Conservation (phyloP, 352 stramenopile genomes). For the Globisporangium echinulatum region DNA sequence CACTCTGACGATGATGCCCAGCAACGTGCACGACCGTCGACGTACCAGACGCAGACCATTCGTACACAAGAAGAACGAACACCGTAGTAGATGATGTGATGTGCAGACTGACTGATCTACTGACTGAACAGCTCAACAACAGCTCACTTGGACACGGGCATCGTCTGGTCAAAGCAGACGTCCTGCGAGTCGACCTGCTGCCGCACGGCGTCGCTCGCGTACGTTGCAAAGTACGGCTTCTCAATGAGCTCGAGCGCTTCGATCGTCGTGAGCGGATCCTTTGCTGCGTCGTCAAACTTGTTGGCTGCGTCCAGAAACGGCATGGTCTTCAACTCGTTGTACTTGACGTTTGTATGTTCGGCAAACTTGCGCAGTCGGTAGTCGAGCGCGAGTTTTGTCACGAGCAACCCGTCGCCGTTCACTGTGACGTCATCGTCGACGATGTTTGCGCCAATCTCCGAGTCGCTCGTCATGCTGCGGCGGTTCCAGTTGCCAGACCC, state of each 20-base stretch:
- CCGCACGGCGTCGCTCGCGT: slow-evolving; percentile 13
- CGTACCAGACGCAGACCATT: too few species aligned
- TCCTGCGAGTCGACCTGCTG: slow-evolving; percentile 16
- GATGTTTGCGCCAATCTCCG: slow-evolving; percentile 47
- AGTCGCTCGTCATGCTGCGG: slow-evolving; percentile 56
- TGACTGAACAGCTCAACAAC: too few species aligned
- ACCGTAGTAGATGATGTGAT: too few species aligned
- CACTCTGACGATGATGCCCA: too few species aligned
- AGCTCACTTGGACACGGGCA: slow-evolving; percentile 4
- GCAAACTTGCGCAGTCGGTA: slow-evolving; percentile 56
- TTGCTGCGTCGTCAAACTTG: slow-evolving; percentile 23
- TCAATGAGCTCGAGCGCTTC: slow-evolving; percentile 19
- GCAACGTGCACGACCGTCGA: too few species aligned
- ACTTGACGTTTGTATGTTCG: slow-evolving; percentile 35
- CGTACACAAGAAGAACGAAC: too few species aligned
- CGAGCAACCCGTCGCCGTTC: slow-evolving; percentile 22
- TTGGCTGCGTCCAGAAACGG: slow-evolving; percentile 33
- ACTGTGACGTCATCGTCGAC: slow-evolving; percentile 30
- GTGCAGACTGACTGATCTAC: too few species aligned
- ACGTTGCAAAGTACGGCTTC: slow-evolving; percentile 16
- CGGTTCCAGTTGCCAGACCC: neutral
- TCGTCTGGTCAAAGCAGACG: slow-evolving; percentile 9
- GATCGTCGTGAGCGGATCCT: slow-evolving; percentile 22
- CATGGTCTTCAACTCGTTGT: slow-evolving; percentile 31
- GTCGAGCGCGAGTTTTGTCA: slow-evolving; percentile 33